Base-by-base conservation (phyloP, 1,284 basidiomycete genomes). In the Albatrellus sp. region DNA sequence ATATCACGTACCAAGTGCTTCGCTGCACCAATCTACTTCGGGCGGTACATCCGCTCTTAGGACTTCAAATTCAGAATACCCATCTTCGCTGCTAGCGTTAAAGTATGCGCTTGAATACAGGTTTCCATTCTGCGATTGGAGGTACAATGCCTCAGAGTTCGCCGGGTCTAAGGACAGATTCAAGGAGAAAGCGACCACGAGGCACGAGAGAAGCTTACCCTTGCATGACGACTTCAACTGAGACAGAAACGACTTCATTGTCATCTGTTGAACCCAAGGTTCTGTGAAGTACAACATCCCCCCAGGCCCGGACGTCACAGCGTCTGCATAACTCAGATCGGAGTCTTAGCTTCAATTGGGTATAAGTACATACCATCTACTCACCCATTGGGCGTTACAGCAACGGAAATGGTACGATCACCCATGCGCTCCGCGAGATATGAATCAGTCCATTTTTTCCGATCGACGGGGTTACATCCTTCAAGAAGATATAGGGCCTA, bases 41-140 rank as follows among this genome's bases (percentile, higher is more conserved):
- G 65, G 60, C 1, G 80, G 78, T 13, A 91, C 71, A 56, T 86
- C 77, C 10, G 54, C 42, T 50, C 75, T 73, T 19, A 91, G 62
- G 2, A 68, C 56, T 24, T 67, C 62, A 48, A 90, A 78, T 58
- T 90, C 83, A 9, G 81, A 80, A 1, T 46, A 35, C 40, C 60
- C 58, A 3, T 58, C 52, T 36, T 59, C 55, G 14, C 49, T 50
- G 41, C 51, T 54, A 5, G 54, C 51, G 14, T 60, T 55, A 48
- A 72, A 75, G 52, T 66, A 68, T 36, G 56, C 54, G 46, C 56
- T 62, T 1, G 74, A 69, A 53, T 76, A 87, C 29, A 94, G 54
- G 59, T 94, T 94, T 9, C 90, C 90, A 59, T 94, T 90, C 60
- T 94, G 91, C 1, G 84, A 88, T 59, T 94, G 91, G 5, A 94